phyloP scores from a whole-genome alignment of 768 basidiomycete species.

The Gautieria morchelliformis region DNA sequence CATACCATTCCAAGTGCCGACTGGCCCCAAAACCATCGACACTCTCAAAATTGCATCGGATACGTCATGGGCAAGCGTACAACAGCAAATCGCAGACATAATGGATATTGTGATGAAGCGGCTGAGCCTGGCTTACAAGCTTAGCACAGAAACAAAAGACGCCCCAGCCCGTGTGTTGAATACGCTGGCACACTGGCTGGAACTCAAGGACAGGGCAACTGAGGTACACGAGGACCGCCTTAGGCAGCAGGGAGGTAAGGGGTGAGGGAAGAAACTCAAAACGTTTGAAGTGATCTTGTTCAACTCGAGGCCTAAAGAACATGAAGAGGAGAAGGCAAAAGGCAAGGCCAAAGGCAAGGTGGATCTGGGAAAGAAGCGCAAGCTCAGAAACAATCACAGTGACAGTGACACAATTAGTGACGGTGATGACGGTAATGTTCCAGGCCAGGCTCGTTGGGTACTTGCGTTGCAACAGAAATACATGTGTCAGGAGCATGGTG shows the following conservation, averaged over 20 bases:
- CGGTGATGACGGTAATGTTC: neutral
- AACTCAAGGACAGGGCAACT: too few species aligned
- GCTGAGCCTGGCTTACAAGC: neutral
- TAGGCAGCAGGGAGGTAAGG: neutral
- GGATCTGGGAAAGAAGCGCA: too few species aligned
- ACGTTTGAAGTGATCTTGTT: neutral
- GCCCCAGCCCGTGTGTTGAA: neutral
- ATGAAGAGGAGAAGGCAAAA: too few species aligned
- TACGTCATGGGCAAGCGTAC: neutral
- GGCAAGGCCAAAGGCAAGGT: too few species aligned
- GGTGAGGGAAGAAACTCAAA: neutral
- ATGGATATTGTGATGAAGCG: neutral
- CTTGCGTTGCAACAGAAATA: neutral
- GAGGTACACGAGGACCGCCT: neutral
- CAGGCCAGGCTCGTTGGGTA: neutral
- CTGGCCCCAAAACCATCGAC: neutral
- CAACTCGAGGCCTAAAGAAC: neutral
- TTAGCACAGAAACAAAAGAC: neutral
- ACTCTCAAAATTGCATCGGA: neutral
- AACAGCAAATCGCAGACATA: neutral
- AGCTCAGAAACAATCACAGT: too few species aligned
- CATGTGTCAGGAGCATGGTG: neutral
- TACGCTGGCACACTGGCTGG: neutral
- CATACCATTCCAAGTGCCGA: neutral
- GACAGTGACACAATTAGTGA: neutral